Base-by-base conservation (phyloP, 805 yeast genomes). In the Osmozyma mogii region DNA sequence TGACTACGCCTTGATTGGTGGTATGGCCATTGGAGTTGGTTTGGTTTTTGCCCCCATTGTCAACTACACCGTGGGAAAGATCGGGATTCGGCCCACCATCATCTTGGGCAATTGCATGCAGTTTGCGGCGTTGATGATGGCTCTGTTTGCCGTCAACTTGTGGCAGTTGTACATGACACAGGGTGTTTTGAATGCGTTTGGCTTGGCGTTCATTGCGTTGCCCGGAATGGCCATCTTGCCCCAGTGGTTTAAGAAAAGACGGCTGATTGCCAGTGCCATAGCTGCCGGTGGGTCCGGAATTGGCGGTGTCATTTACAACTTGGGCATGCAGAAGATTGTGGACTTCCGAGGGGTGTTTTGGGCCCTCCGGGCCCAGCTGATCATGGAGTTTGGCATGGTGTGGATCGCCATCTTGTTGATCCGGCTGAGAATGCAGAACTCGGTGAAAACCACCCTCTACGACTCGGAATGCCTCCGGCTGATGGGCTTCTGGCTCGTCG, bases 111-210 rank as follows among this genome's bases (percentile, higher is more conserved):
- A 64, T 10, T 38, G 54, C 3, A 25, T 68, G 8, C 75, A 78
- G 44, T 70, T 76, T 35, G 61, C 65, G 0, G 80, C 77, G 0
- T 61, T 70, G 21, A 35, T 81, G 31, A 42, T 80, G 38, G 85
- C 88, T 1, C 69, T 80, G 5, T 77, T 66, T 43, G 52, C 81
- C 1, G 68, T 63, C 2, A 58, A 63, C 22, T 45, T 75, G 13
- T 80, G 88, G 87, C 77, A 82, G 37, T 45, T 82, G 9, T 77
- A 68, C 43, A 49, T 77, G 23, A 72, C 84, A 5, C 88, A 81
- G 52, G 88, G 89, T 17, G 58, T 78, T 2, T 36, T 81, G 24
- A 68, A 67, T 30, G 81, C 85, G 18, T 45, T 70, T 18, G 68
- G 75, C n/a, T 56, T 66, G 19, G 74, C 84, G 0, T 47, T 74